Percentiles rank a stretch among this genome's conserved stretches.
phyloP scores from a whole-genome alignment of 805 yeast genomes.

The Lipomyces yamadae region DNA sequence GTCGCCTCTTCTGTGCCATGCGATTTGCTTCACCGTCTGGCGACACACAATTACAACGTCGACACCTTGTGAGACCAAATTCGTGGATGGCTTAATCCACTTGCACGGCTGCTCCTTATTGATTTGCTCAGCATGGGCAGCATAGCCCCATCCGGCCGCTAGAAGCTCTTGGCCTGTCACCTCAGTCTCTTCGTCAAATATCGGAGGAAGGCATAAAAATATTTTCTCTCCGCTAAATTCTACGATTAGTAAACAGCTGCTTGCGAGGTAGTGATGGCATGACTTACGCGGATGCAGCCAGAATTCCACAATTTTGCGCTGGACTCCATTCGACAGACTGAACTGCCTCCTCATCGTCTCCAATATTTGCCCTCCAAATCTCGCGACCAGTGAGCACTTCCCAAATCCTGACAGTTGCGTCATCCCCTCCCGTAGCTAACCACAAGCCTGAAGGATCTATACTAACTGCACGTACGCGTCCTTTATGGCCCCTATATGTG shows the following conservation, averaged over 20 bases:
- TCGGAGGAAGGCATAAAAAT: constrained; percentile 82
- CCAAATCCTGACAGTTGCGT: constrained; percentile 96
- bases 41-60: constrained; percentile 70
- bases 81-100: constrained; percentile 61
- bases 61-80: constrained; percentile 66
- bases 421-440: constrained; percentile 98
- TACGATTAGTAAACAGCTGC: constrained; percentile 6
- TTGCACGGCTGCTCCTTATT: constrained; percentile 60
- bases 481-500: constrained; percentile 79
- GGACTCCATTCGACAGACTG: constrained; percentile 93
- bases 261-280: not conserved
- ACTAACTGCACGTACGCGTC: constrained; percentile 77
- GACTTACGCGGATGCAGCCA: constrained; percentile 69
- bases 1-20: constrained; percentile 98
- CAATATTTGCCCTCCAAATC: constrained; percentile 66
- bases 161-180: constrained; percentile 76
- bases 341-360: constrained; percentile 68
- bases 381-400: constrained; percentile 95
- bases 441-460: constrained; percentile 90
- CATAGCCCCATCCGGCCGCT: constrained; percentile 92
- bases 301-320: constrained; percentile 67
- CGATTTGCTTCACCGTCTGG: constrained; percentile 71
- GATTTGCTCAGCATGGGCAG: constrained; percentile 46
- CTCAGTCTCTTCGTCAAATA: constrained; percentile 86
- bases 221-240: constrained; percentile 64